Evolutionary conservation across 225 moss, liverwort and hornwort genomes (phyloP).

Genomic region (Physcomitrium patens): DNA sequence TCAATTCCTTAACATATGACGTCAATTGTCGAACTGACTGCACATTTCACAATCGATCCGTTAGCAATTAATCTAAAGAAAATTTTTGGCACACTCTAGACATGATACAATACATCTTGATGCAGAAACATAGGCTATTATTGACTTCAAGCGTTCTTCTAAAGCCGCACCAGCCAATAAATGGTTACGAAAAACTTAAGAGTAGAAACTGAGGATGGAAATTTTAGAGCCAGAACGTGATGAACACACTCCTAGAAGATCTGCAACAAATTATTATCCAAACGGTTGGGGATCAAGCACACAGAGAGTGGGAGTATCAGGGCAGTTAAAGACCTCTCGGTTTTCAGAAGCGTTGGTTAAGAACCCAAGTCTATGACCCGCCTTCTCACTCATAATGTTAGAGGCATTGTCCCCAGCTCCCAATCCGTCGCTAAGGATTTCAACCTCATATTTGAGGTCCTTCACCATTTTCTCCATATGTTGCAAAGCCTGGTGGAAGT

Average conservation of each 20-base stretch:
- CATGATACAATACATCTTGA: neutral
- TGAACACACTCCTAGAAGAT: neutral
- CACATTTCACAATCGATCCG: conserved; percentile 26
- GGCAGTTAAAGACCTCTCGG: conserved; percentile 64
- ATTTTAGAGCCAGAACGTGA: too few relatives aligned
- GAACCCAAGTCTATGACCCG: conserved; percentile 67
- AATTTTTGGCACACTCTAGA: neutral
- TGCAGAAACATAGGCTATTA: neutral
- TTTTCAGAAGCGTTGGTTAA: conserved; percentile 65
- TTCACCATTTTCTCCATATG: conserved; percentile 69
- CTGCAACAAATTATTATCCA: conserved; percentile 18
- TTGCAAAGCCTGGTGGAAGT: conserved; percentile 51
- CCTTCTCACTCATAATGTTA: conserved; percentile 75
- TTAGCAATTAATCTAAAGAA: conserved; percentile 22
- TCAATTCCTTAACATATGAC: conserved; percentile 69
- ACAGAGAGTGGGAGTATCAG: conserved; percentile 26
- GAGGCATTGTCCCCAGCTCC: conserved; percentile 75
- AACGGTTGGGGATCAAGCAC: neutral
- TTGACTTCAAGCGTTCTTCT: conserved; percentile 3
- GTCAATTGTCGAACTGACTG: conserved; percentile 73
- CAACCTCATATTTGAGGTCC: conserved; percentile 63
- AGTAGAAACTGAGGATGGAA: too few relatives aligned
- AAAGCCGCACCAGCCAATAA: neutral
- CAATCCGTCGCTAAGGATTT: conserved; percentile 77
- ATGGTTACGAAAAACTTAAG: neutral